phyloP scores from a whole-genome alignment of 768 basidiomycete genomes.

The Suillus variegatus region DNA sequence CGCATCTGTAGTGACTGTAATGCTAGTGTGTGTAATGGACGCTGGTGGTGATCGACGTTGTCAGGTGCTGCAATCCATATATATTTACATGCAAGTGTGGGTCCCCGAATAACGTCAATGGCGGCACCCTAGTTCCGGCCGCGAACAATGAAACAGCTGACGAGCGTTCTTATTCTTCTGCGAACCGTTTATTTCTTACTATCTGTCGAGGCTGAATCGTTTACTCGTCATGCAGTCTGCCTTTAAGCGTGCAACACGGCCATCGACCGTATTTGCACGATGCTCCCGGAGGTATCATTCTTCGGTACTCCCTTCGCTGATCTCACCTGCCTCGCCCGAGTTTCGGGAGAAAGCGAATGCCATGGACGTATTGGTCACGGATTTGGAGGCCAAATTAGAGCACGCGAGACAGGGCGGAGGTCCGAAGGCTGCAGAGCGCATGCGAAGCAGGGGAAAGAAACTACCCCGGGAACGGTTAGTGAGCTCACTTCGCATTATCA shows the following conservation, averaged over 20 bases:
- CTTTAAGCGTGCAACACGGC: conserved; percentile 16
- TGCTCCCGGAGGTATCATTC: conserved; percentile 57
- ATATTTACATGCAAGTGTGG: not conserved
- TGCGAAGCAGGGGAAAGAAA: conserved; percentile 78
- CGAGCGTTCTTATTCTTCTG: not conserved
- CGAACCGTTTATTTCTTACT: not conserved
- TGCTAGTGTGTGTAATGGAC: not conserved
- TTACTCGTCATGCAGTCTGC: conserved; percentile 15
- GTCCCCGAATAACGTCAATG: not conserved
- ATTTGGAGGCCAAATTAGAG: conserved; percentile 61
- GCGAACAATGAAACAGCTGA: not conserved
- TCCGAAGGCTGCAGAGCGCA: conserved; percentile 68
- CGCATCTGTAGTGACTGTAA: not conserved
- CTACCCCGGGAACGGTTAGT: conserved; percentile 79
- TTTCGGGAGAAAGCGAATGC: conserved; percentile 64
- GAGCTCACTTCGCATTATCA: not conserved
- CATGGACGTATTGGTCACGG: conserved; percentile 70
- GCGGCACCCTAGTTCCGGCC: conserved; percentile 3
- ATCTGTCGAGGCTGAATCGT: not conserved
- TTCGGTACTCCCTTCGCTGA: conserved; percentile 68
- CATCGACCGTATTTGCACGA: conserved; percentile 10
- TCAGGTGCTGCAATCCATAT: not conserved
- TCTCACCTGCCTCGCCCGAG: conserved; percentile 71
- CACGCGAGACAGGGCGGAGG: conserved; percentile 73
- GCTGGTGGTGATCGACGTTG: not conserved